These are phyloP conservation scores for Colletotrichum costaricense DNA, from an alignment of 2,329 filamentous ascomycete species.

Conservation along the genomic window DNA sequence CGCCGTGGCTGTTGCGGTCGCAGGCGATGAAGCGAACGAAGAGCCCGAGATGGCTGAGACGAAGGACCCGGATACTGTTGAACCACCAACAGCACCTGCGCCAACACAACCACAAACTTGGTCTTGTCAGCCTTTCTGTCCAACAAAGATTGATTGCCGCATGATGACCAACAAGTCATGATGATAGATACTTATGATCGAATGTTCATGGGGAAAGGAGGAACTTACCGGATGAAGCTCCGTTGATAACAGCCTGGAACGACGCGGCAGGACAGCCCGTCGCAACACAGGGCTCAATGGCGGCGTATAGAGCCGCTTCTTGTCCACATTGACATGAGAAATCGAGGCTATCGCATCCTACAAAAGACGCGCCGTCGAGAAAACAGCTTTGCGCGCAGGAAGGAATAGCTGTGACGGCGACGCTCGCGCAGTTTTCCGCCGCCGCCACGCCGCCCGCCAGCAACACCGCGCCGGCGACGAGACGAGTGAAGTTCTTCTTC, in stretches of 20 bases:
- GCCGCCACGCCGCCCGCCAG: slow-evolving; percentile 6
- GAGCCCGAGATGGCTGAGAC: slow-evolving; percentile 20
- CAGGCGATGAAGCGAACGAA: slow-evolving; percentile 8
- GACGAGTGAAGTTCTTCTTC: background rate
- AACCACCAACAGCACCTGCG: background rate
- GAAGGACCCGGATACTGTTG: slow-evolving; percentile 23
- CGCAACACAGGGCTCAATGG: slow-evolving; percentile 43
- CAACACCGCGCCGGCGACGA: background rate
- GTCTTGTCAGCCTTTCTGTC: too few species aligned
- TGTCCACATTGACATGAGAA: slow-evolving; percentile 43
- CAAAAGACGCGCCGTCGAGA: slow-evolving; percentile 39
- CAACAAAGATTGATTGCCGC: too few species aligned
- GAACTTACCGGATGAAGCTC: slow-evolving; percentile 36
- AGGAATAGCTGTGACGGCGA: slow-evolving; percentile 42
- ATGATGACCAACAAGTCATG: too few species aligned
- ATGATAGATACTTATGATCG: too few species aligned
- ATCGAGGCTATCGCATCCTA: slow-evolving; percentile 42
- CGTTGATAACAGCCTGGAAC: slow-evolving; percentile 41
- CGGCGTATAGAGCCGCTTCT: slow-evolving; percentile 38
- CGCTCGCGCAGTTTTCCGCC: slow-evolving; percentile 39
- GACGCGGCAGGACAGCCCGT: slow-evolving; percentile 40
- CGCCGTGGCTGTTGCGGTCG: slow-evolving; percentile 6
- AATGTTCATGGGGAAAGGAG: too few species aligned
- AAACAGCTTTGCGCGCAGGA: slow-evolving; percentile 44
- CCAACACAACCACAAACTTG: background rate